A percentile compares a stretch with the other conserved stretches of the same genome.
Conservation (phyloP, 2,329 filamentous ascomycete species). For the Aspergillus fischeri region DNA sequence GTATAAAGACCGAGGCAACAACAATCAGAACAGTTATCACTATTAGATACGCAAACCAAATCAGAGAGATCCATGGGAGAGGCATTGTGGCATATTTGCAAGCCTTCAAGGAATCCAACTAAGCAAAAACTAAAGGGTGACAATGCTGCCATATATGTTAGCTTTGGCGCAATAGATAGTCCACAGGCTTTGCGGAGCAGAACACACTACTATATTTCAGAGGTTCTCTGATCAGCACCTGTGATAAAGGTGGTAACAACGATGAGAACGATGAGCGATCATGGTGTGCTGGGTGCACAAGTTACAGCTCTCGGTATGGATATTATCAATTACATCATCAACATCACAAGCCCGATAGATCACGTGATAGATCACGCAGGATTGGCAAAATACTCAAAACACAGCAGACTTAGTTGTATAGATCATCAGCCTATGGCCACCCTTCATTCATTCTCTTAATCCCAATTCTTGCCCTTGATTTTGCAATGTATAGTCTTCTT, state of each 20-base stretch:
- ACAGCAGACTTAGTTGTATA: background rate
- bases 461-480: background rate
- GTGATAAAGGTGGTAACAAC: background rate
- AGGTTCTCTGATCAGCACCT: background rate
- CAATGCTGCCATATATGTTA: background rate
- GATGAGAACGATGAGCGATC: background rate
- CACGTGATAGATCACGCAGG: background rate
- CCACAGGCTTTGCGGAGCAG: background rate
- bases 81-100: slow-evolving; percentile 36
- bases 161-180: background rate
- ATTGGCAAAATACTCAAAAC: background rate
- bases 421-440: background rate
- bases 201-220: background rate
- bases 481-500: background rate
- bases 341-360: background rate
- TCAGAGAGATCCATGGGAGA: slow-evolving; percentile 80
- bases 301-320: background rate
- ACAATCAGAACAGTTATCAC: slow-evolving; percentile 72
- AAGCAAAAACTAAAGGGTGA: background rate
- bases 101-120: background rate
- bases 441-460: background rate
- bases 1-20: slow-evolving; percentile 79
- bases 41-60: slow-evolving; percentile 90
- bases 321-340: slow-evolving; percentile 18
- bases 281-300: background rate